Base-by-base conservation (phyloP, 179 eudicot genomes). In the Beta macrorhiza region DNA sequence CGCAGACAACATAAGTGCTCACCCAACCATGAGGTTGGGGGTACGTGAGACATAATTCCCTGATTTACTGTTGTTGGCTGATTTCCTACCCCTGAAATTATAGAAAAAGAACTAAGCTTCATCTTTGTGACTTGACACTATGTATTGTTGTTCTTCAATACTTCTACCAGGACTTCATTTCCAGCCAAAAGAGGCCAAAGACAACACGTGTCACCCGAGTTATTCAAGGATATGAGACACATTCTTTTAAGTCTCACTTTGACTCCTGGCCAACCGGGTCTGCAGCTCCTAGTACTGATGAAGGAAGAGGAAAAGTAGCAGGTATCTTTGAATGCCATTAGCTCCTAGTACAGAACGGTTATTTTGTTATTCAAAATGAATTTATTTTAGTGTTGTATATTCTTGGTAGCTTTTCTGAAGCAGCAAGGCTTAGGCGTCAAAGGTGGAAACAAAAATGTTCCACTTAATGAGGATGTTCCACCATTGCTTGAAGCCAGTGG, bases 271-370 rank as follows among this genome's bases (percentile, higher is more conserved):
- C 98, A 85, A 88, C 94, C 58, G 98, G 95, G 65, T 89, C 98
- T 84, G 89, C 87, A 32, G 90, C 97, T 86, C 84, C 97, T 73
- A 86, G 87, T 85, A 84, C 88, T 71, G 99, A 94, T 84, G 99
- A 95, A 86, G 97, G 98, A 85, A 88, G 97, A 85, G 98, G 98
- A 87, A 93, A 91, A 91, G 99, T 95, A 20, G 97, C 99, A 89
- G 99, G 99, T 97, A 83, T 57, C 0, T 72, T 77, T 58, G 37
- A 59, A 37, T 64, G 1, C 19, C 25, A 45, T 70, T 56, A 19
- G 25, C 45, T 81, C 14, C 53, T 37, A 61, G 53, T 49, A 47
- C 65, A 25, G 45, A 59, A 59, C 5, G 7, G 25, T 58, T 62
- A 44, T n/a, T 76, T 65, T 77, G 55, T 59, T 44, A 45, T 79